Base-by-base conservation (phyloP, 805 yeast species). In the Zygoascus bituminiphila region DNA sequence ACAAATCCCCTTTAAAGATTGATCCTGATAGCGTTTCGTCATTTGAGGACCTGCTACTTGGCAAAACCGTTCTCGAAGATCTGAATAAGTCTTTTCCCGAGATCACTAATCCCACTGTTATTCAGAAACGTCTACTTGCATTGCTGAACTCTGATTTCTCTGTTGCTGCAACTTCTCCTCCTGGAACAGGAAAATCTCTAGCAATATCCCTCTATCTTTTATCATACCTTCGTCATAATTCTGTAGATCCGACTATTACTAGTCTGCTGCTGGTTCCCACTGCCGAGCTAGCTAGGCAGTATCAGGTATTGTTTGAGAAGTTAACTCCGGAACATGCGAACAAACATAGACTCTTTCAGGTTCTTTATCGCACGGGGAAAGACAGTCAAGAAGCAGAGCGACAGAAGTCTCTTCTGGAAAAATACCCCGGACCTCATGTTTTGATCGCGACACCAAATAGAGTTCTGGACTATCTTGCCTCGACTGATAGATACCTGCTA, bases 381-480 rank as follows among this genome's bases (percentile, higher is more conserved):
- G 58, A 48, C 2, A 22, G 8, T 8, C 21, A 24, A n/a, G 51
- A 22, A 4, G 60, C 58, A 25, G 56, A 49, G 22, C 37, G 31
- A 19, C 71, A 67, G 48, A 52, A 54, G 15, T 39, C 48, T 4
- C 45, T 40, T 2, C 51, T 66, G 31, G 25, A 37, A 21, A 20
- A 41, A 7, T 22, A 51, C 38, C 62, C 57, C 5, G 41, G 41
- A 10, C 71, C 77, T 1, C 75, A 71, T 15, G 71, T 77, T n/a
- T 54, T 77, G 23, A 67, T 77, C n/a, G 78, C 77, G 2, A 77
- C 82, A 0, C 82, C 82, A 0, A 73, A 75, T 6, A 58, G 81
- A 42, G 53, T 77, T 41, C 62, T 76, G 33, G 82, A 77, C 55
- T 67, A 73, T 48, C 56, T 74, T 44, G 54, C 68, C 4, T 63